Evolutionary conservation across 2,329 filamentous ascomycete genomes (phyloP), one percentile per base, ranked within the genome.

Genomic region (Dothideomycetidae sp.): DNA sequence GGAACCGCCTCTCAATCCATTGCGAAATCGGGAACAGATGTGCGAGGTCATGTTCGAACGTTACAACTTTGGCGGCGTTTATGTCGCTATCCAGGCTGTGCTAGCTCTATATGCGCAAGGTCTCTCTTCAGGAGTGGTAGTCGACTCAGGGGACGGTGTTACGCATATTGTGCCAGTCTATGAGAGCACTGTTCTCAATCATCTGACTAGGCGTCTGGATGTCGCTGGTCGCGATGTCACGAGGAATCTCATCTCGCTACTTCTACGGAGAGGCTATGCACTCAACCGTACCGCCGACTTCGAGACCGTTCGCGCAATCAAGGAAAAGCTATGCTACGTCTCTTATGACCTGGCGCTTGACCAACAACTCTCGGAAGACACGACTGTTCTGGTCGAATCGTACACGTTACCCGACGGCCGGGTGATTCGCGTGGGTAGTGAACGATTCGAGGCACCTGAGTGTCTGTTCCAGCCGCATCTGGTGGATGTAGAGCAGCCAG

Each of bases 311-410:
- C 81, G 90, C 44, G 88, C 96, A 61, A 96, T 98, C 68, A 98
- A 98, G 67, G 90, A 98, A 70, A 98, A 98, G 71, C 80, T 98
- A 36, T 96, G 90, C 71, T 98, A 98, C 59, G 88, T 98, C 40
- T 94, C 86, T 10, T 98, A 96, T 67, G 90, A 98, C 59, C 73
- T 98, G 40, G 85, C 93, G 61, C 70, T 98, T 39, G 90, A 98
- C 68, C 86, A 96, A 66, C 78, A 82, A 50, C 75, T 98, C 46
- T 92, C 83, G 54, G 90, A 98, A 64, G 90, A 98, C 53, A 98
- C 90, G 11, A 98, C 90, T 1, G 85, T 94, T 5, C 68, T 98
- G 39, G 90, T 98, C 9, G 90, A 98, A 63, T 92, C 83, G 56
- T 98, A 98, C 67, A 98, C 90, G 1, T 71, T 98, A 7, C 90